phyloP scores from a whole-genome alignment of 2,329 filamentous ascomycete genomes.

The Fusarium sp. region DNA sequence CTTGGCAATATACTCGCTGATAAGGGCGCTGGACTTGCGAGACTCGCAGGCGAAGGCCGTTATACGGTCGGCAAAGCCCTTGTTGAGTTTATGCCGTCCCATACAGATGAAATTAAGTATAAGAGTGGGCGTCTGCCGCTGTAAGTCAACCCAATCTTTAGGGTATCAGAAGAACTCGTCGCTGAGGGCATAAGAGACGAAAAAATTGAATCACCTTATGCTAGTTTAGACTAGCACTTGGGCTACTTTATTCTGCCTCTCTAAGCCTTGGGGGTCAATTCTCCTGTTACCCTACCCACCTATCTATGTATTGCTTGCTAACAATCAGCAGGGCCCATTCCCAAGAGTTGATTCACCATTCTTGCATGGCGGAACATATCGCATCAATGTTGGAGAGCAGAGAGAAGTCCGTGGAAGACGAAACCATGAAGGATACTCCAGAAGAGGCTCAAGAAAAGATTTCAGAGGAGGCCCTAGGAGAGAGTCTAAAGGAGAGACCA shows the following conservation, averaged over 20 bases:
- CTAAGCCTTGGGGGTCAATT: neutral
- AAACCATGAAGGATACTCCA: neutral
- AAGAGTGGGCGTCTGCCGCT: neutral
- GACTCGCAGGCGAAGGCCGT: neutral
- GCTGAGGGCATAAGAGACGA: neutral
- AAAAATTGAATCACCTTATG: neutral
- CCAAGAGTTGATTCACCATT: neutral
- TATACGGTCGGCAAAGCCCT: neutral
- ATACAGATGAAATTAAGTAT: no score
- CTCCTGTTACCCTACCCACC: neutral
- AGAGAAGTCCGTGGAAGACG: neutral
- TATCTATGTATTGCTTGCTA: neutral
- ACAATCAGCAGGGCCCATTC: neutral
- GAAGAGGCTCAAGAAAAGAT: no score
- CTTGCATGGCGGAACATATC: neutral
- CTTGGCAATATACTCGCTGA: conserved; percentile 25
- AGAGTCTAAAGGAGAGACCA: no score
- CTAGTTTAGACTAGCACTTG: neutral
- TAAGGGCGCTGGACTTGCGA: conserved; percentile 4
- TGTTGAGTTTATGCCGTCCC: conserved; percentile 1
- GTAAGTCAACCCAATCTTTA: neutral
- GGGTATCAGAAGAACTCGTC: neutral
- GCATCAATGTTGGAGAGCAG: neutral
- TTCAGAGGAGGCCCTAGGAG: no score
- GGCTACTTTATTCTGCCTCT: neutral